Conservation (phyloP, 2,329 filamentous ascomycete species). For the Amphichorda felina region DNA sequence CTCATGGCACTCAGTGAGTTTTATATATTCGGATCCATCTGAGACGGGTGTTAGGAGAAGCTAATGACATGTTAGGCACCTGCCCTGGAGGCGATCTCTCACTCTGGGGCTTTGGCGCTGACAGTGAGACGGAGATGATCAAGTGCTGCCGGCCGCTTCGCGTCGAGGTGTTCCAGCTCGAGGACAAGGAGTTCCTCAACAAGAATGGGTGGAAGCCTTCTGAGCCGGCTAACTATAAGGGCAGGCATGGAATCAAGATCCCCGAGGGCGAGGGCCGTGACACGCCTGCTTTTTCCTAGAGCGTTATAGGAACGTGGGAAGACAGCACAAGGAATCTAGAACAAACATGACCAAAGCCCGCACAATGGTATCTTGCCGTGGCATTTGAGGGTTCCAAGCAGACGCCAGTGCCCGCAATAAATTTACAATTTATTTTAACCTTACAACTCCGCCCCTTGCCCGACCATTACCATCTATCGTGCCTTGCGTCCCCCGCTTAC, state of each 20-base stretch:
- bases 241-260: constrained; percentile 50
- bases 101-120: constrained; percentile 66
- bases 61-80: constrained; percentile 30
- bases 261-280: constrained; percentile 11
- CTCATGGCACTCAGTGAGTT: constrained; percentile 43
- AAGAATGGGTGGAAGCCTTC: constrained; percentile 50
- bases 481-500: constrained; percentile 12
- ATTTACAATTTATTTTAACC: constrained; percentile 1
- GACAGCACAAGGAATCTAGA: too few species aligned
- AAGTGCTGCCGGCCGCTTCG: constrained; percentile 62
- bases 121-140: constrained; percentile 55
- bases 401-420: neutral
- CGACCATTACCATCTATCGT: neutral
- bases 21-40: too few species aligned
- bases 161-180: constrained; percentile 59
- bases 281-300: neutral
- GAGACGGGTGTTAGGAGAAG: too few species aligned
- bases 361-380: too few species aligned
- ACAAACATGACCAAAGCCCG: too few species aligned
- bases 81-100: constrained; percentile 76
- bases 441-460: neutral
- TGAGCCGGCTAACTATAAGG: constrained; percentile 47
- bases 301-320: neutral
- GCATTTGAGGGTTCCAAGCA: too few species aligned
- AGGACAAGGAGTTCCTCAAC: constrained; percentile 37